phyloP scores from a whole-genome alignment of 1,139 yeast genomes.

The Saccharomyces hybrid region DNA sequence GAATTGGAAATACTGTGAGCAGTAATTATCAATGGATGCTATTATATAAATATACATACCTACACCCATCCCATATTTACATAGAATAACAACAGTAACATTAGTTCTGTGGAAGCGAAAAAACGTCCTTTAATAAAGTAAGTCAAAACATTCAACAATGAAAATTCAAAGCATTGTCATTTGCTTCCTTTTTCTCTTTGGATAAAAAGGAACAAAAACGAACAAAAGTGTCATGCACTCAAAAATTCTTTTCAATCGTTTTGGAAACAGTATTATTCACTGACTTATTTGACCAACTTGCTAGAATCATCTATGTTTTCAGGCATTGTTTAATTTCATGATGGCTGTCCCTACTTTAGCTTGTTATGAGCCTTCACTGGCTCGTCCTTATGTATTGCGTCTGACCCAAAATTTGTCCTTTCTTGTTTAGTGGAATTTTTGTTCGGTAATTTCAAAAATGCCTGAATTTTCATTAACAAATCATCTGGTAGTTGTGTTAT shows the following conservation, averaged over 20 bases:
- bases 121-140: neutral
- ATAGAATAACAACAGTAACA: neutral
- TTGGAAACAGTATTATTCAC: constrained; percentile 36
- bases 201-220: neutral
- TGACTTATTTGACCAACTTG: constrained; percentile 29
- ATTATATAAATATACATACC: neutral
- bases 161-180: no score
- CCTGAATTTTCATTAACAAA: neutral
- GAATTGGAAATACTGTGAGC: constrained; percentile 5
- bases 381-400: neutral
- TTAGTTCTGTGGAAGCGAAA: neutral
- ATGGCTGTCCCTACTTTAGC: neutral
- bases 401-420: neutral
- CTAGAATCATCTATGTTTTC: constrained; percentile 28
- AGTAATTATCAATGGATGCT: neutral
- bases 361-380: neutral
- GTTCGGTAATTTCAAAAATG: neutral
- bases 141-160: neutral
- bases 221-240: neutral
- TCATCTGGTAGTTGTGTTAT: constrained; percentile 3
- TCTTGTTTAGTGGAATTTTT: neutral
- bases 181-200: neutral
- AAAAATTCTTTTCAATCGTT: constrained; percentile 61
- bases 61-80: neutral
- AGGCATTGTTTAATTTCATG: constrained; percentile 8